phyloP scores from a whole-genome alignment of 805 yeast species.

The Candida parachauliodes region DNA sequence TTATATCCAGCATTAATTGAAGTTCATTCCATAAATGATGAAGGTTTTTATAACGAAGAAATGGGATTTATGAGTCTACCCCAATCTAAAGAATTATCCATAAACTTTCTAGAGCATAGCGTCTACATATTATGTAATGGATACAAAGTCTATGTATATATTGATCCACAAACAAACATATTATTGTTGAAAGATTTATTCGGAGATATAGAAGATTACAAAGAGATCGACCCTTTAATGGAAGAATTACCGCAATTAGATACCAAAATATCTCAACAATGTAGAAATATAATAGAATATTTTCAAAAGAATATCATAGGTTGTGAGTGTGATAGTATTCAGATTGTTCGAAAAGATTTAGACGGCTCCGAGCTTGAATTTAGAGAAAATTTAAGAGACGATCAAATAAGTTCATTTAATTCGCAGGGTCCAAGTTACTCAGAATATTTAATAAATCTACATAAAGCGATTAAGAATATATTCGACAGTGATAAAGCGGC shows the following conservation, averaged over 20 bases:
- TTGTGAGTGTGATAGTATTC: slow-evolving; percentile 42
- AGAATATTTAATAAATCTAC: slow-evolving; percentile 67
- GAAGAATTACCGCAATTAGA: slow-evolving; percentile 68
- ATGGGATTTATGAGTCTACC: slow-evolving; percentile 50
- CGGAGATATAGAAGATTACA: slow-evolving; percentile 49
- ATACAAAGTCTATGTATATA: slow-evolving; percentile 52
- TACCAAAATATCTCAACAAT: slow-evolving; percentile 66
- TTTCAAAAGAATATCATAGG: slow-evolving; percentile 40
- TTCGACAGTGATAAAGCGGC: slow-evolving; percentile 44
- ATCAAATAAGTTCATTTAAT: slow-evolving; percentile 42
- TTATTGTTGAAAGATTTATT: slow-evolving; percentile 70
- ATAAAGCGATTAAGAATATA: slow-evolving; percentile 55
- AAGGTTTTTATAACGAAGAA: slow-evolving; percentile 31
- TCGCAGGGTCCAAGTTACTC: slow-evolving; percentile 51
- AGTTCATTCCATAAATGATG: slow-evolving; percentile 59
- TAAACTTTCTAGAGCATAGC: slow-evolving; percentile 57
- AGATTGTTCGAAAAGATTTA: slow-evolving; percentile 59
- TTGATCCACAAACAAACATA: slow-evolving; percentile 67
- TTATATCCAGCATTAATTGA: slow-evolving; percentile 81
- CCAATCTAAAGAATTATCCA: slow-evolving; percentile 40
- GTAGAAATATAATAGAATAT: slow-evolving; percentile 57
- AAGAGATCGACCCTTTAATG: slow-evolving; percentile 44
- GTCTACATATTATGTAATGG: slow-evolving; percentile 79
- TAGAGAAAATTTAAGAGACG: slow-evolving; percentile 68
- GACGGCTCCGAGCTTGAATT: slow-evolving; percentile 57